Base-by-base conservation (phyloP, 441 rosid genomes). In the Gossypium trilobum region DNA sequence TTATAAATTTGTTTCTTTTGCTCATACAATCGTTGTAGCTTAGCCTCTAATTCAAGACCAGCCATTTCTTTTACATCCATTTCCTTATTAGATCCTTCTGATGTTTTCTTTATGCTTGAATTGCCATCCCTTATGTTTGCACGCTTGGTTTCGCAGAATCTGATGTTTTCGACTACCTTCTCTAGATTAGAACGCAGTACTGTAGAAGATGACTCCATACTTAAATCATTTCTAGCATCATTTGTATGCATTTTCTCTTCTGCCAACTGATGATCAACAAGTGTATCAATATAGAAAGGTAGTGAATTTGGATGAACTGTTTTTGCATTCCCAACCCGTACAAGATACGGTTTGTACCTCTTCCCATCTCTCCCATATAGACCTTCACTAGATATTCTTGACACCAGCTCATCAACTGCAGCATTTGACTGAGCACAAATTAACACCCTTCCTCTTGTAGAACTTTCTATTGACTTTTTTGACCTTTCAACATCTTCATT, bases 361-460 rank as follows among this genome's bases (percentile, higher is more conserved):
- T 85, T 85, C 70, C 98, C 99, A 82, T 93, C 93, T 73, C 85
- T 71, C n/a, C 96, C 95, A 77, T 85, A 85, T 44, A 95, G 95
- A 48, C 99, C 98, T 80, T 86, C 86, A 73, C 82, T 82, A 65
- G 88, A 82, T 80, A 95, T 88, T 75, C 99, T 88, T 58, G 96
- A 88, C 64, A 95, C 97, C 81, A 95, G 81, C 82, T 95, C 99
- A 84, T 95, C 99, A 84, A 95, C 99, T 48, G 99, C 99, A 68
- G 99, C 99, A 87, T 95, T 95, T 75, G 99, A 95, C 80, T 95
- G 99, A 68, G 99, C 98, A 79, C 99, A 95, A 68, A 95, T 80
- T 60, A 95, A 84, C 72, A 95, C 93, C 81, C 99, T 95, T 83
- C 91, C 91, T 78, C 83, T 87, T 19, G 78, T 72, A 75, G 82